Percentiles rank a stretch among this genome's conserved stretches.
Evolutionary conservation across 2,329 filamentous ascomycete species (phyloP).

Genomic region (Calonectria hawksworthii): DNA sequence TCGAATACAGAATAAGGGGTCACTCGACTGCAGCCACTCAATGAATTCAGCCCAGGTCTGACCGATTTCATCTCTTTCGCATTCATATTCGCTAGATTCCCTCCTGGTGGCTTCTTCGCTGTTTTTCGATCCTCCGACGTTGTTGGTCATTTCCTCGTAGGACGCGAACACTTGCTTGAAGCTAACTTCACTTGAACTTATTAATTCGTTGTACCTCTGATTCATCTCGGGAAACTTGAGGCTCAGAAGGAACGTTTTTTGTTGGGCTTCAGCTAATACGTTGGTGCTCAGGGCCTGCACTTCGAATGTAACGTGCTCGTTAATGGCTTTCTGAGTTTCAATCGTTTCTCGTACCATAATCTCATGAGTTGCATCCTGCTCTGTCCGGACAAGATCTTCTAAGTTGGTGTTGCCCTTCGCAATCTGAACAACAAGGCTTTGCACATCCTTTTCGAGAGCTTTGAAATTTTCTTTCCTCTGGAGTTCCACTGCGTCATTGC

Average conservation of each 20-base stretch:
- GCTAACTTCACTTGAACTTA: not conserved
- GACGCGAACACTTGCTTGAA: constrained; percentile 14
- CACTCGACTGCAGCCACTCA: constrained; percentile 21
- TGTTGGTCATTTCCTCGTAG: not conserved
- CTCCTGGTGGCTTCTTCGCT: no score
- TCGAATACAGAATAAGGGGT: not conserved
- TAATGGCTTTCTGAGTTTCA: not conserved
- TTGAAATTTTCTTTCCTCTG: not conserved
- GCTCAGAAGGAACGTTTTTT: not conserved
- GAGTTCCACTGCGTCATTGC: not conserved
- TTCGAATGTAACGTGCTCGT: not conserved
- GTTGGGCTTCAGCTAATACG: not conserved
- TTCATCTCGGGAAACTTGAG: constrained; percentile 24
- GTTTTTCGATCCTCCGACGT: not conserved
- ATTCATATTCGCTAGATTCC: not conserved
- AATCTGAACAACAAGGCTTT: not conserved
- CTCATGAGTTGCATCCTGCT: not conserved
- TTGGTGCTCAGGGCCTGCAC: not conserved
- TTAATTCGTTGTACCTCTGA: constrained; percentile 1
- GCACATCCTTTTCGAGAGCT: not conserved
- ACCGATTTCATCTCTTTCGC: not conserved
- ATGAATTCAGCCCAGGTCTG: not conserved
- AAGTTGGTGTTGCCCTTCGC: not conserved
- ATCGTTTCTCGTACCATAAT: not conserved
- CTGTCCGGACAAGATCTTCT: not conserved